These are phyloP conservation scores for Debaryomyces prosopidis DNA, from an alignment of 805 yeast species.

Conservation along the genomic window DNA sequence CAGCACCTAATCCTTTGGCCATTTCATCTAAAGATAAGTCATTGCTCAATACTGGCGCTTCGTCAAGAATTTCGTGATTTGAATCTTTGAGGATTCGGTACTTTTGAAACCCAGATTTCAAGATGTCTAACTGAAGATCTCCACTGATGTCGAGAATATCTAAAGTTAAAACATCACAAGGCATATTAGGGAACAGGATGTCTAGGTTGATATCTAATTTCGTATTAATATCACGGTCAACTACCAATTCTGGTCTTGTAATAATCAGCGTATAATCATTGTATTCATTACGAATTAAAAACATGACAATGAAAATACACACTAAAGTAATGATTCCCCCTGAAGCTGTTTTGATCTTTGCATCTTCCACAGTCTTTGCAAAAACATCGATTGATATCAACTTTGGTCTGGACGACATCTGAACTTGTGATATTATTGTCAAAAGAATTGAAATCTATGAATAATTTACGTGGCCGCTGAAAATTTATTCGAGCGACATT, in stretches of 20 bases:
- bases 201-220: slow-evolving; percentile 79
- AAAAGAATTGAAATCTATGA: not conserved
- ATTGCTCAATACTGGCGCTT: slow-evolving; percentile 21
- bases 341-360: slow-evolving; percentile 79
- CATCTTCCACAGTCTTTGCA: slow-evolving; percentile 92
- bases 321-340: slow-evolving; percentile 87
- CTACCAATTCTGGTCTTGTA: slow-evolving; percentile 80
- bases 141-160: slow-evolving; percentile 92
- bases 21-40: slow-evolving; percentile 25
- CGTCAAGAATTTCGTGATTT: slow-evolving; percentile 29
- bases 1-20: slow-evolving; percentile 32
- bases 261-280: slow-evolving; percentile 65
- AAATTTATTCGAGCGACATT: not conserved
- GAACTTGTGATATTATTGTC: not conserved
- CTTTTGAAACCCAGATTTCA: slow-evolving; percentile 69
- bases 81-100: slow-evolving; percentile 58
- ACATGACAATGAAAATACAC: slow-evolving; percentile 59
- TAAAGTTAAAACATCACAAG: slow-evolving; percentile 78
- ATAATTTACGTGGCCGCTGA: not conserved
- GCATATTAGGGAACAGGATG: slow-evolving; percentile 77
- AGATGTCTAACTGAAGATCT: slow-evolving; percentile 73
- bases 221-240: slow-evolving; percentile 77
- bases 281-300: slow-evolving; percentile 76
- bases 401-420: slow-evolving; percentile 30
- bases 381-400: slow-evolving; percentile 81